Evolutionary conservation across 306 rosid genomes (phyloP), one percentile per base, ranked within the genome.

Genomic region (Psophocarpus tetragonolobus): DNA sequence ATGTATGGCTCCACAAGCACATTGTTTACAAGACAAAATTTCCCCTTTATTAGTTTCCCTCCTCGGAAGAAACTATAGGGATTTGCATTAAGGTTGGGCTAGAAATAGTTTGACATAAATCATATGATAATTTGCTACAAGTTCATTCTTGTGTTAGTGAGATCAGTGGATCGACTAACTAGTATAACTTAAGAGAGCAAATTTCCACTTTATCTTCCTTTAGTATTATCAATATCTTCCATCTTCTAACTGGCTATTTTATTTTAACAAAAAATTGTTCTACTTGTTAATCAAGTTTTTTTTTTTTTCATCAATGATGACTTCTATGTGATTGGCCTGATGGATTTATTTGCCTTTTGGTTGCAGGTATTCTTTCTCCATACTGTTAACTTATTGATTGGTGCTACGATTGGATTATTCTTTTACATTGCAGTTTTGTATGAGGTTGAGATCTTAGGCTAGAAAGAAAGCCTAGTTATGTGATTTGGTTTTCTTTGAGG

Each of bases 281-380:
- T 74, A 6, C 21, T 44, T 54, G 41, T 21, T 7, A 21, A 14
- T 77, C 3, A 62, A 42, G 38, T 58, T 56, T 30, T 11, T 78
- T 54, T 57, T 47, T 30, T 11, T 78, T 54, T 57, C 36, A 18
- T 58, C 50, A 27, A 18, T 45, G 47, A 73, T 36, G 50, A 78
- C 18, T 68, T 75, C 12, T 32, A 39, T 60, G 38, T 39, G 71
- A 48, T 74, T 60, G 45, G 14, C 14, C 83, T 73, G 48, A 41
- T 15, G 20, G 13, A 58, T 68, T 73, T 68, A 60, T 67, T 63
- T 79, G 14, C 17, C 32, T 69, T 77, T 53, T 75, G 41, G 32
- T 70, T 84, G 81, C 79, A 84, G 81, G 78, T 27, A 50, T 68
- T 48, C 45, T 68, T 75, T 75, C 73, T 62, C 61, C 78, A 53